Evolutionary conservation across 148 eudicot species (phyloP).

Genomic region (Chenopodium suecicum): DNA sequence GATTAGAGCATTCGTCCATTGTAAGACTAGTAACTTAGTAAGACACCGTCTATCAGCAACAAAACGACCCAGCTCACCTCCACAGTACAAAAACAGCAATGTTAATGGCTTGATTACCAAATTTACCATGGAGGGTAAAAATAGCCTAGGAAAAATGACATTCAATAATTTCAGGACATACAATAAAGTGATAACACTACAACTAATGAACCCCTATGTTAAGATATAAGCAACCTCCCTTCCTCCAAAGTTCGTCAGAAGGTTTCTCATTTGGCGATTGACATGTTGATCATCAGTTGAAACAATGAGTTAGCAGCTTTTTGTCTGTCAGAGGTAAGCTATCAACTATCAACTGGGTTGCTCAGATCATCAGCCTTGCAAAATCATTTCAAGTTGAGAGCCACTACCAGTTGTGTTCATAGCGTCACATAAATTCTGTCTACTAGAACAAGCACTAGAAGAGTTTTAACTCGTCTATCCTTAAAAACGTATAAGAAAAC

Average conservation of each 20-base stretch:
- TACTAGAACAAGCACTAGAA: not conserved
- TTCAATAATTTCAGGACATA: not conserved
- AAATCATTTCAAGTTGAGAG: not conserved
- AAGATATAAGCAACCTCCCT: not conserved
- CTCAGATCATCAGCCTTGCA: not conserved
- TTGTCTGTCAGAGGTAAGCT: not conserved
- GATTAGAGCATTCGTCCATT: conserved; percentile 82
- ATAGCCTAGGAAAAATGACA: conserved; percentile 3
- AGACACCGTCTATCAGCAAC: conserved; percentile 75
- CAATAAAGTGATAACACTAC: not conserved
- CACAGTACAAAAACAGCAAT: conserved; percentile 29
- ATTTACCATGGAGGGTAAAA: not conserved
- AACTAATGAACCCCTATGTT: not conserved
- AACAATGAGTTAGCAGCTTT: not conserved
- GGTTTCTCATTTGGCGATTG: not conserved
- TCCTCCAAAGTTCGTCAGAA: not conserved
- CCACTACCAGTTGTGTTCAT: no score
- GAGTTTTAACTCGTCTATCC: not conserved
- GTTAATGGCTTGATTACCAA: conserved; percentile 20
- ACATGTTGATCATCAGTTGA: not conserved
- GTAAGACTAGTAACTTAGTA: conserved; percentile 48
- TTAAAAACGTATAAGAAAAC: no score
- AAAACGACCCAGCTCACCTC: conserved; percentile 91
- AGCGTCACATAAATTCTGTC: not conserved
- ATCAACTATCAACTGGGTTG: not conserved